Percentiles rank a stretch among this genome's conserved stretches.
These are phyloP conservation scores for Suillus bovinus DNA, from an alignment of 768 basidiomycete species.

Conservation along the genomic window DNA sequence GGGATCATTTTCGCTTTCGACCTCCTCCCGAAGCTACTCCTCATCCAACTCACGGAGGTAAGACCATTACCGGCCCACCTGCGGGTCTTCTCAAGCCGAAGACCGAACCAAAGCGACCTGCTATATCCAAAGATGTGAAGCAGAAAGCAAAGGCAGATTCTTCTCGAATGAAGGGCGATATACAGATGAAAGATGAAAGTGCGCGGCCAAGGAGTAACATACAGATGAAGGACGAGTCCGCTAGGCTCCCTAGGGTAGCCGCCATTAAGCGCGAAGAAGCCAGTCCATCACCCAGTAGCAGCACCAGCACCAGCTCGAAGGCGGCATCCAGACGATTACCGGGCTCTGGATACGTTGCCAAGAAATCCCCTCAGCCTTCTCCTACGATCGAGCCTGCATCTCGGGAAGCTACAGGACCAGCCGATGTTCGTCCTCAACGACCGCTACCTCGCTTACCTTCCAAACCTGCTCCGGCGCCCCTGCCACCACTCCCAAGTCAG, in stretches of 20 bases:
- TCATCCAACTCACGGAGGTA: constrained; percentile 12
- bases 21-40: constrained; percentile 17
- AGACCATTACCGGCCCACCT: constrained; percentile 13
- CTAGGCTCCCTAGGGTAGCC: constrained; percentile 31
- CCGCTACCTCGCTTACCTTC: constrained; percentile 31
- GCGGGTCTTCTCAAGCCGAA: constrained; percentile 19
- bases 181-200: constrained; percentile 39
- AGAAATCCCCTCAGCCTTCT: constrained; percentile 31
- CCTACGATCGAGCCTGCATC: constrained; percentile 12
- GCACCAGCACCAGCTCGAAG: constrained; percentile 18
- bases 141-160: constrained; percentile 34
- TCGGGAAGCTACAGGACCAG: constrained; percentile 25
- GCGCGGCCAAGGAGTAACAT: constrained; percentile 38
- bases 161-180: constrained; percentile 36
- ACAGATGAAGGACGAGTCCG: constrained; percentile 48
- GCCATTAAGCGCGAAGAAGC: constrained; percentile 30
- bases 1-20: constrained; percentile 52
- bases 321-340: constrained; percentile 38
- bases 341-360: constrained; percentile 49
- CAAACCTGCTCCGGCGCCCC: constrained; percentile 33
- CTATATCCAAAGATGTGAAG: constrained; percentile 47
- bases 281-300: constrained; percentile 18
- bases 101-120: constrained; percentile 43
- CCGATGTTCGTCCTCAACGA: constrained; percentile 31
- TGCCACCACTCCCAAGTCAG: constrained; percentile 24